Evolutionary conservation across 352 stramenopile species (phyloP).

Genomic region (Phytophthora cryptogea): DNA sequence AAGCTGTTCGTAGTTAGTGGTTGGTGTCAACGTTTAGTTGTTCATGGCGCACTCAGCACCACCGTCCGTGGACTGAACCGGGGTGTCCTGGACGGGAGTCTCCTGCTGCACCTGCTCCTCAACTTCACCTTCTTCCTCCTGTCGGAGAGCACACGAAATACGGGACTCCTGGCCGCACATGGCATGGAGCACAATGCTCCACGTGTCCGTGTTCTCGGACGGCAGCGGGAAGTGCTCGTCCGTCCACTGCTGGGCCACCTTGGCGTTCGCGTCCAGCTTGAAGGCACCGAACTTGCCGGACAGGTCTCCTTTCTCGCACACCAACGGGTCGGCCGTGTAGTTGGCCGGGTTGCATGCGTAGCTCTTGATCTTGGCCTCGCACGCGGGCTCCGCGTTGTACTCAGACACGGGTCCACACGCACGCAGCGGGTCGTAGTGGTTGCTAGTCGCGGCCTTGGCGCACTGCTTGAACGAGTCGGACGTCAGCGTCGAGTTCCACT

Average conservation of each 20-base stretch:
- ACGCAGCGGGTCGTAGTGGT: slow-evolving; percentile 58
- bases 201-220: slow-evolving; percentile 46
- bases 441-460: slow-evolving; percentile 39
- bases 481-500: slow-evolving; percentile 39
- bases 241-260: slow-evolving; percentile 36
- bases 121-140: slow-evolving; percentile 3
- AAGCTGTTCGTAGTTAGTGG: background rate
- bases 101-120: slow-evolving; percentile 8
- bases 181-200: slow-evolving; percentile 72
- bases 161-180: slow-evolving; percentile 50
- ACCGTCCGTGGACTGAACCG: slow-evolving; percentile 3
- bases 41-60: slow-evolving; percentile 9
- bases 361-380: slow-evolving; percentile 30
- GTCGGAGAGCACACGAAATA: slow-evolving; percentile 50
- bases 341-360: slow-evolving; percentile 50
- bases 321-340: slow-evolving; percentile 43
- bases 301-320: slow-evolving; percentile 62
- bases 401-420: slow-evolving; percentile 58
- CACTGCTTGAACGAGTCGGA: slow-evolving; percentile 53
- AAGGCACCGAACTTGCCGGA: slow-evolving; percentile 64
- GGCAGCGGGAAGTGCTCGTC: slow-evolving; percentile 51
- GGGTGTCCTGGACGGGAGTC: slow-evolving; percentile 7
- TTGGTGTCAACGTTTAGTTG: background rate
- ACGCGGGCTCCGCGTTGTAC: slow-evolving; percentile 34
- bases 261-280: slow-evolving; percentile 28